Percentiles rank a stretch among this genome's conserved stretches.
These are phyloP conservation scores for Myxozyma udenii DNA, from an alignment of 805 yeast genomes.

Conservation along the genomic window DNA sequence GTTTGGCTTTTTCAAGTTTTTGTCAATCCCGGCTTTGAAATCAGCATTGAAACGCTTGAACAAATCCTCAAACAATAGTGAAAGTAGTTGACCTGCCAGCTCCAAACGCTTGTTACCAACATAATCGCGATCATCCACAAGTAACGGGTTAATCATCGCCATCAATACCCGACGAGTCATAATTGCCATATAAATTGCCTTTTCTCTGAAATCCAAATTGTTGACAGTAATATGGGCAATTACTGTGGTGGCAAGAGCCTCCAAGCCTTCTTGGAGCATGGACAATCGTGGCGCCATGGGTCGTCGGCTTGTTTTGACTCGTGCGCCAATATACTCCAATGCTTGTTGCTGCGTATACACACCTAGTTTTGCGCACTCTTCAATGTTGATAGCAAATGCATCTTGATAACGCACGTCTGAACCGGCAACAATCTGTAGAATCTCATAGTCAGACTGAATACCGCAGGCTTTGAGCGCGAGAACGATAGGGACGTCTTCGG, in stretches of 20 bases:
- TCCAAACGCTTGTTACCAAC: constrained; percentile 97
- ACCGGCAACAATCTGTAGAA: constrained; percentile 92
- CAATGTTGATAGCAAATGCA: constrained; percentile 85
- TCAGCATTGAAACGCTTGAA: constrained; percentile 94
- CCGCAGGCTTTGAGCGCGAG: constrained; percentile 94
- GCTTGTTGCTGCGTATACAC: constrained; percentile 93
- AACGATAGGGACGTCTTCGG: constrained; percentile 94
- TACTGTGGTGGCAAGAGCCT: constrained; percentile 82
- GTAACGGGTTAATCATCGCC: constrained; percentile 90
- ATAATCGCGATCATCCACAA: constrained; percentile 98
- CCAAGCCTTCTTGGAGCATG: constrained; percentile 88
- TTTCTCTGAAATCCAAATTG: constrained; percentile 84
- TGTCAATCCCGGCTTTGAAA: constrained; percentile 91
- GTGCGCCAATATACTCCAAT: constrained; percentile 80
- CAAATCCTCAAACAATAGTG: constrained; percentile 90
- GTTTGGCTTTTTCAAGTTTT: constrained; percentile 87
- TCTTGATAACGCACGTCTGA: constrained; percentile 85
- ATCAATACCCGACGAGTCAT: constrained; percentile 95
- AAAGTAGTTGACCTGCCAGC: constrained; percentile 95
- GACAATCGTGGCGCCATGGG: constrained; percentile 76
- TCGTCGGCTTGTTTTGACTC: constrained; percentile 90
- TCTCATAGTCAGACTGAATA: constrained; percentile 83
- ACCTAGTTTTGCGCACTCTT: constrained; percentile 83
- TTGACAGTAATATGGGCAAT: constrained; percentile 90
- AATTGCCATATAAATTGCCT: constrained; percentile 88